A percentile compares a stretch with the other conserved stretches of the same genome.
Evolutionary conservation across 2,329 filamentous ascomycete genomes (phyloP).

Genomic region (Aspergillus candidus): DNA sequence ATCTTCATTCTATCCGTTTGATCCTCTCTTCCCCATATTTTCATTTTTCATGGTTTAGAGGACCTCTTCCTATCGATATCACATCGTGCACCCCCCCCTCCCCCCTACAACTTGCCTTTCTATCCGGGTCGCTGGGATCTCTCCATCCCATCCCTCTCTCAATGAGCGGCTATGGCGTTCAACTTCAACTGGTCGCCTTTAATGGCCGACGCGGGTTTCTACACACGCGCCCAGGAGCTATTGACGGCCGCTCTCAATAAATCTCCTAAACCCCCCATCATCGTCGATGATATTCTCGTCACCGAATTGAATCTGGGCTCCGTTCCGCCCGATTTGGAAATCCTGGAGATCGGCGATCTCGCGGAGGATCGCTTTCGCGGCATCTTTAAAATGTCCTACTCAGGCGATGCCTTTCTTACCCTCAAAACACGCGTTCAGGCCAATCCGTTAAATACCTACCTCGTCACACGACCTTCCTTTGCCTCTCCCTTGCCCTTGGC

Average conservation of each 20-base stretch:
- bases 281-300: slow-evolving; percentile 98
- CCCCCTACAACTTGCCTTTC: background rate
- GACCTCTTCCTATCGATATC: background rate
- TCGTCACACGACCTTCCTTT: slow-evolving; percentile 84
- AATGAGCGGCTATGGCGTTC: slow-evolving; percentile 72
- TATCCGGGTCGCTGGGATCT: slow-evolving; percentile 1
- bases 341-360: slow-evolving; percentile 93
- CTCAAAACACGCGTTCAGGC: slow-evolving; percentile 95
- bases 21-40: background rate
- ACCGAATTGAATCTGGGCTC: slow-evolving; percentile 96
- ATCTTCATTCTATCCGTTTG: slow-evolving; percentile 1
- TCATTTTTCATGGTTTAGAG: background rate
- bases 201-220: slow-evolving; percentile 88
- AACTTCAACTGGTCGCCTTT: slow-evolving; percentile 99
- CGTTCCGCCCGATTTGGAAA: slow-evolving; percentile 90
- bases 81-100: background rate
- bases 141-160: slow-evolving; percentile 13
- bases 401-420: slow-evolving; percentile 90
- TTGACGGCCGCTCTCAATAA: slow-evolving; percentile 95
- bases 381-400: slow-evolving; percentile 99
- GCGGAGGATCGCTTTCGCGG: slow-evolving; percentile 95
- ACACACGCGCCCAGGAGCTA: slow-evolving; percentile 84
- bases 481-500: slow-evolving; percentile 89
- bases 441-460: slow-evolving; percentile 92
- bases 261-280: slow-evolving; percentile 94